Conservation (phyloP, 352 stramenopile species). For the Globisporangium parvum region DNA sequence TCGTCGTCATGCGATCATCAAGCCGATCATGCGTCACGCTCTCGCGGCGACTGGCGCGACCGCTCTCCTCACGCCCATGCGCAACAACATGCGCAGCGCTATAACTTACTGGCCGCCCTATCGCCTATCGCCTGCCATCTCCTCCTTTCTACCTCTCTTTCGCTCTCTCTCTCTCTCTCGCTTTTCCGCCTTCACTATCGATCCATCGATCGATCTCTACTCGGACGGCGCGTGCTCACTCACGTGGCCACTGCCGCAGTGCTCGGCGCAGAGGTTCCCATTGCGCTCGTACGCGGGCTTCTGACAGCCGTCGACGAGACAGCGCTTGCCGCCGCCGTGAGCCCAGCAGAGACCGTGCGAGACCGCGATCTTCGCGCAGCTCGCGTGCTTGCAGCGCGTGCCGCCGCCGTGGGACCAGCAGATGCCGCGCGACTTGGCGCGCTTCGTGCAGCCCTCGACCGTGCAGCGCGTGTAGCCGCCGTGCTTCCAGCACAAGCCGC, state of each 20-base stretch:
- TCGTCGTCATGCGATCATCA: too few species aligned
- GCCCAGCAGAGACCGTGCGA: conserved; percentile 49
- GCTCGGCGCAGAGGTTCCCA: conserved; percentile 42
- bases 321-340: conserved; percentile 42
- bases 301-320: conserved; percentile 23
- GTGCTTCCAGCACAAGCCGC: conserved; percentile 36
- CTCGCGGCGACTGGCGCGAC: too few species aligned
- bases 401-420: conserved; percentile 28
- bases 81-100: background rate
- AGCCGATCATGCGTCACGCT: too few species aligned
- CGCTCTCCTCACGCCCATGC: too few species aligned
- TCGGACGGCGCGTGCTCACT: background rate
- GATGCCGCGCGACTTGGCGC: conserved; percentile 24
- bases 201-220: background rate
- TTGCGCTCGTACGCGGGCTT: conserved; percentile 58
- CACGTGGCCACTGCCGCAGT: conserved; percentile 9
- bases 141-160: background rate
- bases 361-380: conserved; percentile 52
- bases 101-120: background rate
- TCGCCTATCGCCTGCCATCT: background rate
- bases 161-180: background rate
- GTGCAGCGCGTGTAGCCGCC: conserved; percentile 48
- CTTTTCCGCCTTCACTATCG: background rate
- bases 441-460: conserved; percentile 43
- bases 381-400: conserved; percentile 38